Evolutionary conservation across 257 asterid genomes (phyloP), one percentile per base, ranked within the genome.

Genomic region (Cinchona pubescens): DNA sequence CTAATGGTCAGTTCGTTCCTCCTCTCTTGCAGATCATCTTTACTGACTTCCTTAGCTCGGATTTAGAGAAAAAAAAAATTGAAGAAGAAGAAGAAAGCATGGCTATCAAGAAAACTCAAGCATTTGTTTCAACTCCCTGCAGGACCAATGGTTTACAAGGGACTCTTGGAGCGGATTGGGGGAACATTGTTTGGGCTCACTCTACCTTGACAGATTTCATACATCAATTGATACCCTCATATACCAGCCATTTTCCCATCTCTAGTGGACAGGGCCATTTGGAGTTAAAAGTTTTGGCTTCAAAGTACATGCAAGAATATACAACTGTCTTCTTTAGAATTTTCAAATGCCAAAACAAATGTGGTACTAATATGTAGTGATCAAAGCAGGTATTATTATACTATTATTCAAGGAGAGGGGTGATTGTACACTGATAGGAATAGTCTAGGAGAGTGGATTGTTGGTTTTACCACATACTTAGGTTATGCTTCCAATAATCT

Each of bases 131-230:
- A n/a, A n/a, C n/a, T n/a, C n/a, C n/a, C n/a, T n/a, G n/a, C 79
- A 91, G 97, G 91, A 18, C 92, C 93, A 0, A 73, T 88, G 91
- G 80, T 84, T 67, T 88, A 84, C 83, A 84, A 83, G 74, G 93
- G 96, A 81, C 85, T 88, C 63, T 70, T 32, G 86, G 86, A 29
- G 85, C 91, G 23, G 76, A 67, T 23, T 77, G 84, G 83, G 92
- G 83, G 12, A 85, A 86, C 80, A 85, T 88, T n/a, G 70, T 88
- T 11, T 88, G 96, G 97, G 96, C 82, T 1, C 97, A 91, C 75
- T 85, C 97, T 2, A 85, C 90, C 1, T 91, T 96, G 1, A 79
- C 77, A 67, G 86, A 89, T 80, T 87, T 91, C 3, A 7, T 91
- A n/a, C n/a, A n/a, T n/a, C 6, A 87, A 91, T 55, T 91, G 97